phyloP scores from a whole-genome alignment of 129 eudicot genomes.

The Cynara cardunculus region DNA sequence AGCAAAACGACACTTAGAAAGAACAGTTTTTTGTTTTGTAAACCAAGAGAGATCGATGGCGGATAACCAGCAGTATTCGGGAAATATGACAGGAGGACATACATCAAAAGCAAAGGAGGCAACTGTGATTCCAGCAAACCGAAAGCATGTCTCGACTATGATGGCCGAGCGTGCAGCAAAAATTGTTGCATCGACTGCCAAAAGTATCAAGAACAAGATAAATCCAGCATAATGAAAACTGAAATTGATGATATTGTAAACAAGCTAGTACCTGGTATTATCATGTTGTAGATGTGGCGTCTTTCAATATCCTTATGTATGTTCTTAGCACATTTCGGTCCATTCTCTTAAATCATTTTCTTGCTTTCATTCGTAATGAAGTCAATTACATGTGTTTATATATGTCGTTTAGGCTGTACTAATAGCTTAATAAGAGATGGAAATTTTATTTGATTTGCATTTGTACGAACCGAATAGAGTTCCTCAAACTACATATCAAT shows the following conservation, averaged over 20 bases:
- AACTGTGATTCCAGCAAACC: not conserved
- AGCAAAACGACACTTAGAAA: not conserved
- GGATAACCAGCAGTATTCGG: not conserved
- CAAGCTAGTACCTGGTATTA: not conserved
- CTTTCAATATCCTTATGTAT: not conserved
- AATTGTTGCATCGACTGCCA: too few relatives aligned
- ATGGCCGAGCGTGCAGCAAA: not conserved
- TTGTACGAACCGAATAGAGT: too few relatives aligned
- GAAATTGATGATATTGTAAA: not conserved
- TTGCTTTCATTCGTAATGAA: not conserved
- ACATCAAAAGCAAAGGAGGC: not conserved
- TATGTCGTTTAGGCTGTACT: too few relatives aligned
- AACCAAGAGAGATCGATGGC: not conserved
- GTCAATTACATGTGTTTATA: not conserved
- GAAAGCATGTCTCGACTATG: constrained; percentile 13
- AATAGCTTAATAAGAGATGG: too few relatives aligned
- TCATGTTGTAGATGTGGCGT: not conserved
- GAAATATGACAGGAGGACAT: not conserved
- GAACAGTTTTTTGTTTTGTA: not conserved
- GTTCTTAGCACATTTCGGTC: not conserved
- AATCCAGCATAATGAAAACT: not conserved
- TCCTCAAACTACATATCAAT: too few relatives aligned
- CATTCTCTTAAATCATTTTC: not conserved
- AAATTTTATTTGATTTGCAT: too few relatives aligned
- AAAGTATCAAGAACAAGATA: not conserved